phyloP scores from a whole-genome alignment of 2,329 filamentous ascomycete species.

The Scolecobasidium constrictum region DNA sequence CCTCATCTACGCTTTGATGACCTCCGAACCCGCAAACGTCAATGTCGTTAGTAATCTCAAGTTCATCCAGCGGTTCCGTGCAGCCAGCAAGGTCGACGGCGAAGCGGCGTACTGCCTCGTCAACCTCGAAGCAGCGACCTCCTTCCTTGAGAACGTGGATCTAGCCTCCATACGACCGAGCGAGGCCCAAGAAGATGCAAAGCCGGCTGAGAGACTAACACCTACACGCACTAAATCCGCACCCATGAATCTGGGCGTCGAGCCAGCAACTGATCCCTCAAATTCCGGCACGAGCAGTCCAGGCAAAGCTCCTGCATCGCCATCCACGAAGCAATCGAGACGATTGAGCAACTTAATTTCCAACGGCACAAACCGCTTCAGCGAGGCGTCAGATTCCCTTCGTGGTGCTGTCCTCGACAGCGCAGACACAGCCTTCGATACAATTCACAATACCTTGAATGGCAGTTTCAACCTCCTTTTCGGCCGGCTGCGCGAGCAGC shows the following conservation, averaged over 20 bases:
- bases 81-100: conserved; percentile 75
- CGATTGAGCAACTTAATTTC: conserved; percentile 80
- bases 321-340: conserved; percentile 43
- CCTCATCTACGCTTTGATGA: conserved; percentile 91
- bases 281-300: neutral
- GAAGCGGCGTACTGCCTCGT: conserved; percentile 95
- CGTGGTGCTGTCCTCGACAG: conserved; percentile 57
- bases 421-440: conserved; percentile 86
- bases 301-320: conserved; percentile 22
- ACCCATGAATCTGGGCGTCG: conserved; percentile 27
- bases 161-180: conserved; percentile 77
- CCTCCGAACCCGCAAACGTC: conserved; percentile 72
- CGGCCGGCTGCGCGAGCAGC: conserved; percentile 70
- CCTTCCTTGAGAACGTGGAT: conserved; percentile 91
- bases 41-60: conserved; percentile 89
- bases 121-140: conserved; percentile 88
- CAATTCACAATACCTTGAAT: conserved; percentile 79
- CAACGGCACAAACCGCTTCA: conserved; percentile 69
- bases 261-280: conserved; percentile 22
- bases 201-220: conserved; percentile 33
- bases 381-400: conserved; percentile 73
- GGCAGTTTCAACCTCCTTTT: conserved; percentile 91
- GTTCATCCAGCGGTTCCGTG: conserved; percentile 87
- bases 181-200: conserved; percentile 56
- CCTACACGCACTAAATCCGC: conserved; percentile 26